Percentiles rank a stretch among this genome's conserved stretches.
Evolutionary conservation across 2,329 filamentous ascomycete species (phyloP).

Genomic region (Diaporthe sp.): DNA sequence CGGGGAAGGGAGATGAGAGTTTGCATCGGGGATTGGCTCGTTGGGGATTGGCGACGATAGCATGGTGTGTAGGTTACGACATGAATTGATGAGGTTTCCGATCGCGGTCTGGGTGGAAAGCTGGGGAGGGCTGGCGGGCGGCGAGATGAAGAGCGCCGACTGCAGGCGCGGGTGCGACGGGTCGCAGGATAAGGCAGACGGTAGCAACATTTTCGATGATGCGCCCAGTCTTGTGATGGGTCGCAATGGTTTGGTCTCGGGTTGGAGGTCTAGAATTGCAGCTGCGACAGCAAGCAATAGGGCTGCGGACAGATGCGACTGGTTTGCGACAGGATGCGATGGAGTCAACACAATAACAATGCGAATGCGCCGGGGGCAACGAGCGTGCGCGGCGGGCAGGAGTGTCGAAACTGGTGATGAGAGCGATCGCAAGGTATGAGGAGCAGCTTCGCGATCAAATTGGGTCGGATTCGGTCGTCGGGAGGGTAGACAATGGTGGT

Average conservation of each 20-base stretch:
- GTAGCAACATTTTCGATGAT: constrained; percentile 65
- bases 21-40: constrained; percentile 54
- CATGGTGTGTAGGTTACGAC: constrained; percentile 73
- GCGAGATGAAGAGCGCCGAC: constrained; percentile 68
- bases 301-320: constrained; percentile 23
- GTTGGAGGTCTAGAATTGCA: neutral
- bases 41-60: constrained; percentile 58
- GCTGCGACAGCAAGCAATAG: constrained; percentile 14
- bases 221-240: neutral
- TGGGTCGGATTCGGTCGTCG: constrained; percentile 32
- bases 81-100: constrained; percentile 70
- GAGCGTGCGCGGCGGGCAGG: constrained; percentile 35
- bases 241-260: neutral
- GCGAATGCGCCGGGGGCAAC: constrained; percentile 40
- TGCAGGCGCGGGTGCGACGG: constrained; percentile 64
- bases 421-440: constrained; percentile 36
- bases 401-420: neutral
- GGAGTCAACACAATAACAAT: constrained; percentile 6
- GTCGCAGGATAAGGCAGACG: constrained; percentile 72
- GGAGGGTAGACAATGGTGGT: constrained; percentile 27
- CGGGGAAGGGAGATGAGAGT: constrained; percentile 64
- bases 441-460: constrained; percentile 34
- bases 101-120: constrained; percentile 61
- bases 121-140: constrained; percentile 69
- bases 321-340: constrained; percentile 39